Base-by-base conservation (phyloP, 73 alveolate species). In the Symbiodinium natans region DNA sequence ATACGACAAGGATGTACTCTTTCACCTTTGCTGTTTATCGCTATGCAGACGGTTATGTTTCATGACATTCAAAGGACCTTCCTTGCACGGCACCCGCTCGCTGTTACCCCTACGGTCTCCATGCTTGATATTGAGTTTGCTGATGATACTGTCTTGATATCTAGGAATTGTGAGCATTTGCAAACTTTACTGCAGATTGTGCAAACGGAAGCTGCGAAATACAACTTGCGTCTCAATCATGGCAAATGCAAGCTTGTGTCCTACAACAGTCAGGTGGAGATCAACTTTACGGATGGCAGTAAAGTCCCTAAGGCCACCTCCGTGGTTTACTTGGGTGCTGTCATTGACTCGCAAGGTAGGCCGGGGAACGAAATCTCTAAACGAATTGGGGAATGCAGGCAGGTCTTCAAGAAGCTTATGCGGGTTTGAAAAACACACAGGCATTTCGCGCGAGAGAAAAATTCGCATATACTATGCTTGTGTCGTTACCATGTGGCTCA, bases 101-200 rank as follows among this genome's bases (percentile, higher is more conserved):
- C 93, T n/a, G 34, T 31, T 48, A 84, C 80, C 23, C 93, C 93
- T 29, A 41, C 75, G 1, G 52, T 84, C 17, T 77, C 80, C 48
- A 29, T 84, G 34, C 42, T 84, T 46, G 93, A 42, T 46, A 77
- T 84, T 48, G 93, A 84, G 80, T 84, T 84, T 29, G 93, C 80
- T 7, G 93, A 84, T 33, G 92, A 41, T 19, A 41, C 92, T 2
- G 71, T 83, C n/a, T 39, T 83, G 63, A 83, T 83, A 13, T 15
- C 92, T 9, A 33, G 92, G n/a, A 83, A 33, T 7, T 33, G 87
- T 17, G 87, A 80, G 56, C 87, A 36, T 17, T 33, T 80, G 87
- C 87, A 80, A 10, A 29, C 8, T n/a, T 27, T 80, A 6, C 33
- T 80, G 31, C 71, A 21, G 25, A 2, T 82, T 38, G 73, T 82